Evolutionary conservation across 2,329 filamentous ascomycete species (phyloP).

Genomic region (Thielaviopsis musarum): DNA sequence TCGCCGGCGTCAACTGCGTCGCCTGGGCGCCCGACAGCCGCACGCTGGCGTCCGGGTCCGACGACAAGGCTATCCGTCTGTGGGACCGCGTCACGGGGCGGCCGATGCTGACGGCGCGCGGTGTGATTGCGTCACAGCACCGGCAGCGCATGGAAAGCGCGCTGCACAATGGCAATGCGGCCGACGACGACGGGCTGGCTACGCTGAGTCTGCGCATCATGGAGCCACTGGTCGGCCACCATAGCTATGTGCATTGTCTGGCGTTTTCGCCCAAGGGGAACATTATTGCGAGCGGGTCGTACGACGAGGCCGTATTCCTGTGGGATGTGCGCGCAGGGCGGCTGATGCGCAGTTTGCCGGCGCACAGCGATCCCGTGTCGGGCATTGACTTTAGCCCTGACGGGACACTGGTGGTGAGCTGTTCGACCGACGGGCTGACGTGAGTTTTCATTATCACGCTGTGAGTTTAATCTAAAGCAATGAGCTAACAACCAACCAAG

Average conservation of each 20-base stretch:
- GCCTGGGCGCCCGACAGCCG: slow-evolving; percentile 88
- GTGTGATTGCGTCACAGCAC: slow-evolving; percentile 14
- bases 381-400: slow-evolving; percentile 88
- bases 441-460: slow-evolving; percentile 23
- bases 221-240: slow-evolving; percentile 61
- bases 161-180: slow-evolving; percentile 16
- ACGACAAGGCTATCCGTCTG: slow-evolving; percentile 88
- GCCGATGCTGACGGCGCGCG: slow-evolving; percentile 31
- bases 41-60: slow-evolving; percentile 76
- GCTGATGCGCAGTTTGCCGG: slow-evolving; percentile 78
- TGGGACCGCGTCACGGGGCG: slow-evolving; percentile 60
- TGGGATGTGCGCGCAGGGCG: slow-evolving; percentile 87
- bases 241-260: slow-evolving; percentile 89
- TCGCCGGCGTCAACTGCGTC: slow-evolving; percentile 80
- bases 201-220: slow-evolving; percentile 20
- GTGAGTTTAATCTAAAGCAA: too few relatives aligned
- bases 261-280: slow-evolving; percentile 98
- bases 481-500: slow-evolving; percentile 21
- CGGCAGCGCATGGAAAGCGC: slow-evolving; percentile 8
- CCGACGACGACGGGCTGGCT: neutral
- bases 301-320: slow-evolving; percentile 91
- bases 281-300: slow-evolving; percentile 85
- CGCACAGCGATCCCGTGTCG: slow-evolving; percentile 85
- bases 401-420: slow-evolving; percentile 81
- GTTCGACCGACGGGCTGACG: slow-evolving; percentile 81